Evolutionary conservation across 495 filamentous ascomycete genomes (phyloP).

Genomic region (Penicillium daleae): DNA sequence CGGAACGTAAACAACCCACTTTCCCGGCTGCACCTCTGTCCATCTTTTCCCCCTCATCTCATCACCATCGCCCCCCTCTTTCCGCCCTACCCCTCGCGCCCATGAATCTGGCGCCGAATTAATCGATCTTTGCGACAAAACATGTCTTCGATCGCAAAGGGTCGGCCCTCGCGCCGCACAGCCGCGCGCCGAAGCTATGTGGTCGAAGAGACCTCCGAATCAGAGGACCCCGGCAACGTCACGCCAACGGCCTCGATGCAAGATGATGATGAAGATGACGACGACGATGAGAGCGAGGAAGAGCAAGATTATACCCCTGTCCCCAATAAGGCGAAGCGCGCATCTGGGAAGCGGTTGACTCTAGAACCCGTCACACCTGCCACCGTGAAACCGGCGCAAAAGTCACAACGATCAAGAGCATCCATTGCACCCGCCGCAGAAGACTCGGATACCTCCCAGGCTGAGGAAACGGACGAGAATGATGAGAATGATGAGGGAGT

Average conservation of each 20-base stretch:
- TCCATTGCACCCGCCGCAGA: conserved; percentile 25
- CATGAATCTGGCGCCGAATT: conserved; percentile 32
- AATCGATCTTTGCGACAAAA: conserved; percentile 29
- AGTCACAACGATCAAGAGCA: conserved; percentile 36
- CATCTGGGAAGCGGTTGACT: conserved; percentile 59
- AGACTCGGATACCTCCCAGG: conserved; percentile 38
- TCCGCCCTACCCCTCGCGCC: conserved; percentile 28
- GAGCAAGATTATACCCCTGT: conserved; percentile 80
- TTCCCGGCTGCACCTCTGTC: conserved; percentile 29
- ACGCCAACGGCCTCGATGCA: conserved; percentile 47
- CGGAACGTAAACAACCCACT: conserved; percentile 53
- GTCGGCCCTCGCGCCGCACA: conserved; percentile 74
- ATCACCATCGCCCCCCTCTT: conserved; percentile 13
- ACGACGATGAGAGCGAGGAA: conserved; percentile 63
- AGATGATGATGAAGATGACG: conserved; percentile 51
- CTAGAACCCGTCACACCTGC: conserved; percentile 56
- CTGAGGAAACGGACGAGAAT: conserved; percentile 32
- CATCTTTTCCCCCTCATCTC: conserved; percentile 30
- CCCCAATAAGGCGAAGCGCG: conserved; percentile 53
- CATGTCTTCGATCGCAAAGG: conserved; percentile 67
- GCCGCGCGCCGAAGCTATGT: conserved; percentile 70
- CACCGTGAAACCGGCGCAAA: conserved; percentile 39
- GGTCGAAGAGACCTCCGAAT: conserved; percentile 75
- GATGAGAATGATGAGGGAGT: conserved; percentile 35
- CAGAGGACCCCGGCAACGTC: conserved; percentile 60